Evolutionary conservation across 169 alveolate genomes (phyloP).

Genomic region (Eimeria praecox): DNA sequence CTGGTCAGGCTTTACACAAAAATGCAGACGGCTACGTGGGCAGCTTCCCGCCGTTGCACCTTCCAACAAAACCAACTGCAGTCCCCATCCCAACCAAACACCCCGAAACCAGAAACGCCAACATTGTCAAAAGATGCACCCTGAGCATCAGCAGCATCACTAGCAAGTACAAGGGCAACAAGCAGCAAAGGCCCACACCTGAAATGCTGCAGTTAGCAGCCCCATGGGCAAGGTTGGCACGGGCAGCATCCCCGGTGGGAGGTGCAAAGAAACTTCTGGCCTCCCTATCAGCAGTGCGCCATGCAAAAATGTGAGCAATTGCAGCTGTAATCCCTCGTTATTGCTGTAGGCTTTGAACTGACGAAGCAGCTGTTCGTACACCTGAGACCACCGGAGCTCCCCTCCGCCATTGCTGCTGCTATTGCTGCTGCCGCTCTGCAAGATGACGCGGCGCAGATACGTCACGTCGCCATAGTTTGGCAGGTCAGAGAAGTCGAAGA

Average conservation of each 20-base stretch:
- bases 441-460: slow-evolving; percentile 37
- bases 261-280: slow-evolving; percentile 26
- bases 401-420: slow-evolving; percentile 52
- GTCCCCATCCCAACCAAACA: background rate
- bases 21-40: background rate
- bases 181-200: background rate
- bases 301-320: slow-evolving; percentile 41
- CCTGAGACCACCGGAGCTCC: slow-evolving; percentile 35
- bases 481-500: slow-evolving; percentile 53
- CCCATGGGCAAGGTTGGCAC: slow-evolving; percentile 45
- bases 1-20: background rate
- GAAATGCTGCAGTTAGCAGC: slow-evolving; percentile 51
- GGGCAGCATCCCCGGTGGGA: slow-evolving; percentile 42
- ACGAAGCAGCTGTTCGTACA: slow-evolving; percentile 48
- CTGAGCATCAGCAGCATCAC: slow-evolving; percentile 10
- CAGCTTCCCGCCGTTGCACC: background rate
- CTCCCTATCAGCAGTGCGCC: slow-evolving; percentile 55
- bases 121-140: background rate
- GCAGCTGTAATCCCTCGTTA: slow-evolving; percentile 51
- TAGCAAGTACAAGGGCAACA: background rate
- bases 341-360: slow-evolving; percentile 44
- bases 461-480: slow-evolving; percentile 53
- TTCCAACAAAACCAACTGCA: background rate
- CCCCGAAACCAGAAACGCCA: background rate
- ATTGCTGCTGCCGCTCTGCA: slow-evolving; percentile 33